These are phyloP conservation scores for Diospyros kaki DNA, from an alignment of 148 eudicot species.

Conservation along the genomic window DNA sequence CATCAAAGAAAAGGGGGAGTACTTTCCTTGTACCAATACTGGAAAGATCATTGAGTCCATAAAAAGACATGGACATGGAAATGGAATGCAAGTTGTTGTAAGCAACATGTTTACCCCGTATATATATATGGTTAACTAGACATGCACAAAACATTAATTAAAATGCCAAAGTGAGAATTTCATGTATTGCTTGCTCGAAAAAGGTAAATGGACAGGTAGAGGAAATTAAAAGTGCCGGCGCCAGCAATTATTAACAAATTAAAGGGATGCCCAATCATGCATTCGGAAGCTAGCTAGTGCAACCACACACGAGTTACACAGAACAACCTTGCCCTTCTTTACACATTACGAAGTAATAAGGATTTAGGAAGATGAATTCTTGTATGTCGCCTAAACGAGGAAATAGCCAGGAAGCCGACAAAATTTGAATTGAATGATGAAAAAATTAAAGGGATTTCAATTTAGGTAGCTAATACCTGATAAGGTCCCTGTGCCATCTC, in stretches of 20 bases:
- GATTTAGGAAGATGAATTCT: background rate
- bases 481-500: background rate
- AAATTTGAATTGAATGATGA: background rate
- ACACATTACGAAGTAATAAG: constrained; percentile 8
- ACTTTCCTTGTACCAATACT: constrained; percentile 23
- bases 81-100: constrained; percentile 8
- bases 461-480: background rate
- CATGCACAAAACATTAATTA: background rate
- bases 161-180: background rate
- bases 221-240: too few species aligned
- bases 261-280: too few species aligned
- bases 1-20: constrained; percentile 18
- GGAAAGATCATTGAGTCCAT: constrained; percentile 21
- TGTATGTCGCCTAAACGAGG: background rate
- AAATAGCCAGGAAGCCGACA: background rate
- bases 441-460: background rate
- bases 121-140: background rate
- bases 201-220: background rate
- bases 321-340: too few species aligned
- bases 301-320: too few species aligned
- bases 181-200: background rate
- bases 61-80: background rate
- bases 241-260: too few species aligned
- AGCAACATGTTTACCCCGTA: constrained; percentile 6
- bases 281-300: too few species aligned